These are phyloP conservation scores for Ceratobasidium sp. DNA, from an alignment of 1,284 basidiomycete genomes.

Conservation along the genomic window DNA sequence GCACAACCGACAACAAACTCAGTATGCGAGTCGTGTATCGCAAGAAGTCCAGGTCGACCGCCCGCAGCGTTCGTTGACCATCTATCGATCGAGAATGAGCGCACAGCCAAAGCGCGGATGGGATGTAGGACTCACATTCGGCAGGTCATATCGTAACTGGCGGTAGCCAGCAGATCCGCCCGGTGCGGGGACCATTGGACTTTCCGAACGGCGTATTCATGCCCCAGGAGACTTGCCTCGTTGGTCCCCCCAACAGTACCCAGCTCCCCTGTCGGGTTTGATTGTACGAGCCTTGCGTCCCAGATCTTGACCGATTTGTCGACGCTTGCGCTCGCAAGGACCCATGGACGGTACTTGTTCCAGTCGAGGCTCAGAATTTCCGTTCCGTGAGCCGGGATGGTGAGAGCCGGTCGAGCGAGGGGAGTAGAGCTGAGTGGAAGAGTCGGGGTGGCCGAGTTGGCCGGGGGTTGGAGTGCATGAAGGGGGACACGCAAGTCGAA, in stretches of 20 bases:
- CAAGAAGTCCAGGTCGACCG: slow-evolving; percentile 69
- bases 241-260: slow-evolving; percentile 74
- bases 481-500: slow-evolving; percentile 79
- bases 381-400: slow-evolving; percentile 64
- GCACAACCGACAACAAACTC: slow-evolving; percentile 94
- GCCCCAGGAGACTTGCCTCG: slow-evolving; percentile 77
- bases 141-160: slow-evolving; percentile 97
- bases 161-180: slow-evolving; percentile 83
- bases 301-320: slow-evolving; percentile 86
- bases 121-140: slow-evolving; percentile 73
- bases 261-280: slow-evolving; percentile 59
- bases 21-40: slow-evolving; percentile 88
- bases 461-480: slow-evolving; percentile 58
- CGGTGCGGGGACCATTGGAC: slow-evolving; percentile 82
- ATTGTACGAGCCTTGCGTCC: slow-evolving; percentile 89
- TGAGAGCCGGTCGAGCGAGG: slow-evolving; percentile 56
- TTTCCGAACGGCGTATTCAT: slow-evolving; percentile 85
- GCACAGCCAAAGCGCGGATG: slow-evolving; percentile 34
- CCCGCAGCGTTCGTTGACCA: slow-evolving; percentile 72
- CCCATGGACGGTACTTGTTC: slow-evolving; percentile 90
- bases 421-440: slow-evolving; percentile 39
- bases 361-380: slow-evolving; percentile 87
- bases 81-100: slow-evolving; percentile 57
- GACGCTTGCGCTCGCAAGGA: slow-evolving; percentile 84
- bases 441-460: slow-evolving; percentile 16